phyloP scores from a whole-genome alignment of 2,329 filamentous ascomycete genomes.

The Ophiostoma sp. region DNA sequence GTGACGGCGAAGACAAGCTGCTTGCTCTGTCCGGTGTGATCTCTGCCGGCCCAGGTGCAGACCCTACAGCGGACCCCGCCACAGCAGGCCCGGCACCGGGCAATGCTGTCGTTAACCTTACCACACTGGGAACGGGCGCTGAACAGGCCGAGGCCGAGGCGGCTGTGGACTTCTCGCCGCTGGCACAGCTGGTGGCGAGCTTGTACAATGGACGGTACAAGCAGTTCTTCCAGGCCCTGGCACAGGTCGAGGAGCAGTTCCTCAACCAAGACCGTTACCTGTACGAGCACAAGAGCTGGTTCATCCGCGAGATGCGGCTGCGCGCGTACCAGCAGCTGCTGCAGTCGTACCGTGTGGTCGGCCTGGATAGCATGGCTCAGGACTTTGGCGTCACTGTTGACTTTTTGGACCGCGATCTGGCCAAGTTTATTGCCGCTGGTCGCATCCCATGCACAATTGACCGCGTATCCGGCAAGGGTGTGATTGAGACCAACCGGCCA shows the following conservation, averaged over 20 bases:
- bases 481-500: constrained; percentile 95
- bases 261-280: constrained; percentile 91
- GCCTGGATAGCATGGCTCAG: constrained; percentile 92
- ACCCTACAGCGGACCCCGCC: constrained; percentile 47
- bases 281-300: constrained; percentile 94
- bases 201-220: constrained; percentile 93
- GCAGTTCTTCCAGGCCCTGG: constrained; percentile 85
- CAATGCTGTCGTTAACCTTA: constrained; percentile 74
- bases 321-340: constrained; percentile 94
- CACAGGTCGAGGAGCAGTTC: constrained; percentile 87
- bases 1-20: constrained; percentile 81
- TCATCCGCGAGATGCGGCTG: constrained; percentile 95
- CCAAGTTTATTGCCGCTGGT: constrained; percentile 92
- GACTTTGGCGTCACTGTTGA: constrained; percentile 97
- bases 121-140: constrained; percentile 64
- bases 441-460: constrained; percentile 96
- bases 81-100: constrained; percentile 50
- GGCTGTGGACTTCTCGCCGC: constrained; percentile 80
- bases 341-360: constrained; percentile 94
- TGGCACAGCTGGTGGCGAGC: constrained; percentile 82
- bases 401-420: constrained; percentile 91
- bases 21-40: constrained; percentile 73
- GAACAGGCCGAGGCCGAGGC: constrained; percentile 74
- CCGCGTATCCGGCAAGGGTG: constrained; percentile 88
- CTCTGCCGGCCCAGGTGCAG: constrained; percentile 73